Evolutionary conservation across 176 grass and related monocot genomes (phyloP).

Genomic region (Secale cereale): DNA sequence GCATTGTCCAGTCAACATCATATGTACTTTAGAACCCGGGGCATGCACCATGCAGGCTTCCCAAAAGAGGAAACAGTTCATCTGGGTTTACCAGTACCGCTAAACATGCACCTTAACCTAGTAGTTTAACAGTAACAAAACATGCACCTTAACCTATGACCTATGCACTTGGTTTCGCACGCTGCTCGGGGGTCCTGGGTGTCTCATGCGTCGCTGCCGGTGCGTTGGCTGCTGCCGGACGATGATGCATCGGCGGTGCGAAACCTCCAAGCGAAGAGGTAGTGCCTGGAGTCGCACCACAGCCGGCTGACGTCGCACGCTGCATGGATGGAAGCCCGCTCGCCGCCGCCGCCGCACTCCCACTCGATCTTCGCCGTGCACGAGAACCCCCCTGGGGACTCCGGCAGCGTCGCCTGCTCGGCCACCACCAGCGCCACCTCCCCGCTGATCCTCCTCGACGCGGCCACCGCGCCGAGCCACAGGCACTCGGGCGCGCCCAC

Average conservation of each 20-base stretch:
- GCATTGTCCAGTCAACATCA: slow-evolving; percentile 40
- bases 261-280: slow-evolving; percentile 79
- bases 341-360: slow-evolving; percentile 61
- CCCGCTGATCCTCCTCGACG: slow-evolving; percentile 73
- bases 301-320: slow-evolving; percentile 72
- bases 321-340: slow-evolving; percentile 34
- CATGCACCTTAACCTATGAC: slow-evolving; percentile 25
- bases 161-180: slow-evolving; percentile 22
- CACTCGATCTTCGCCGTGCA: slow-evolving; percentile 86
- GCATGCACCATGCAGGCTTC: not conserved
- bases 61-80: slow-evolving; percentile 15
- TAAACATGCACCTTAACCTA: slow-evolving; percentile 33
- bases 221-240: slow-evolving; percentile 20
- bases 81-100: not conserved
- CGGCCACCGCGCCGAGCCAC: slow-evolving; percentile 68
- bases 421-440: slow-evolving; percentile 58
- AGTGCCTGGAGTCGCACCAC: slow-evolving; percentile 69
- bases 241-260: slow-evolving; percentile 37
- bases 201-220: slow-evolving; percentile 16
- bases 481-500: slow-evolving; percentile 83
- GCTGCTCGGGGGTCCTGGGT: not conserved
- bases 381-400: slow-evolving; percentile 36
- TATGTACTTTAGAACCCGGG: slow-evolving; percentile 33
- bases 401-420: slow-evolving; percentile 26
- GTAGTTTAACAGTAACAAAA: not conserved